Conservation (phyloP, 495 filamentous ascomycete genomes). For the Collariella sp. region DNA sequence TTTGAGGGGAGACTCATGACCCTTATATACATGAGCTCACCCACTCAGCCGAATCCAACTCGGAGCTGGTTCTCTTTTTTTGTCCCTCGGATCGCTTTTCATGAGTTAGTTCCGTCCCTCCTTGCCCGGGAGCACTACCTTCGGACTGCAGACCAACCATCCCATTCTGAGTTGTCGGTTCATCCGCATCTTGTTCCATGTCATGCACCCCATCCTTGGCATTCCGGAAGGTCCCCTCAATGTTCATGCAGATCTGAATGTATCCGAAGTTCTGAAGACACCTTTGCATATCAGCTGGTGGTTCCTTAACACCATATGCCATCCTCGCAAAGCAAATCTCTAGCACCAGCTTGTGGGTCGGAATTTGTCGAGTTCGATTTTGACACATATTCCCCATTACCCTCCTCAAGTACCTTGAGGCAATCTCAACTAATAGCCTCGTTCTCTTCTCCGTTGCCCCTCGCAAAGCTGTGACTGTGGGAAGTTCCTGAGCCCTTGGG, state of each 20-base stretch:
- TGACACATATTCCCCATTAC: no score
- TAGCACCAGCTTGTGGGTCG: no score
- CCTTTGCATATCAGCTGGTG: no score
- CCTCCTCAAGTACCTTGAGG: no score
- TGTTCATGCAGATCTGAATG: neutral
- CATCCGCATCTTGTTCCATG: neutral
- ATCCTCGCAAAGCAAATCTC: no score
- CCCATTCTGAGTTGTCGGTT: neutral
- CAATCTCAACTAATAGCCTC: no score
- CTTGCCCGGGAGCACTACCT: neutral
- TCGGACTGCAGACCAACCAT: neutral
- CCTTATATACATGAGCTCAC: neutral
- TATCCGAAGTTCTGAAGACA: neutral
- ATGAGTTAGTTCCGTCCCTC: neutral
- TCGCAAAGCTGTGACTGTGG: no score
- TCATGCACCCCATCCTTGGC: conserved; percentile 5
- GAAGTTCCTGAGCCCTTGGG: no score
- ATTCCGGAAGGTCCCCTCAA: neutral
- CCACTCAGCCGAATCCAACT: neutral
- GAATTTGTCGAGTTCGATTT: no score
- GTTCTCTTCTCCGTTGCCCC: no score
- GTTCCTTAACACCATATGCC: no score
- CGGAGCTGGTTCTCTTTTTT: neutral
- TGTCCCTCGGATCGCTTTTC: neutral
- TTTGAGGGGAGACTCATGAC: neutral